Percentiles rank a stretch among this genome's conserved stretches.
Conservation (phyloP, 495 filamentous ascomycete species). For the Aspergillus wentii region DNA sequence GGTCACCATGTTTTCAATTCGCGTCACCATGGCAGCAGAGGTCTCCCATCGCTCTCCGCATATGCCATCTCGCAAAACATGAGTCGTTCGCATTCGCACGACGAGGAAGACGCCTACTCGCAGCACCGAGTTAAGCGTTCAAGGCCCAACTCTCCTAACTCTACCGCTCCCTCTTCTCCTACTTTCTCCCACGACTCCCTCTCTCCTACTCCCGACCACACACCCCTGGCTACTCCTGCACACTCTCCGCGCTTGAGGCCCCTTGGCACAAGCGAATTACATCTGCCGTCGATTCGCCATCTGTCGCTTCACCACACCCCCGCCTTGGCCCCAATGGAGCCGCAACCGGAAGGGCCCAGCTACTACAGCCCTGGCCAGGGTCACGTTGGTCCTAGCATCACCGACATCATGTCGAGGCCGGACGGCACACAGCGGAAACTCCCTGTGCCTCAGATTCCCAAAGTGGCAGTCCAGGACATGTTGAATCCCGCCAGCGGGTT, state of each 20-base stretch:
- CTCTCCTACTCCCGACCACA: constrained; percentile 95
- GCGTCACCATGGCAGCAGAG: constrained; percentile 53
- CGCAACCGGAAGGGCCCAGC: constrained; percentile 52
- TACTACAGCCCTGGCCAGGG: constrained; percentile 51
- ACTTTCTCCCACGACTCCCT: constrained; percentile 95
- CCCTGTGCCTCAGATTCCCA: constrained; percentile 85
- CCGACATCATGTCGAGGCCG: constrained; percentile 84
- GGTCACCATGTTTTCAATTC: constrained; percentile 50
- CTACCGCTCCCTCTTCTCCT: constrained; percentile 94
- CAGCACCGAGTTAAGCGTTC: constrained; percentile 79
- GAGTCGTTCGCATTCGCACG: constrained; percentile 87
- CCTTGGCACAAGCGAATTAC: constrained; percentile 60
- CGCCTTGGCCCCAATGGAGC: constrained; percentile 89
- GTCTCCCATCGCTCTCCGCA: constrained; percentile 72
- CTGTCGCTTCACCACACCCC: constrained; percentile 84
- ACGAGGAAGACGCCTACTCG: constrained; percentile 68
- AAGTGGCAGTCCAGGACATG: constrained; percentile 85
- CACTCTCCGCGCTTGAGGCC: constrained; percentile 92
- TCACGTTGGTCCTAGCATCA: constrained; percentile 68
- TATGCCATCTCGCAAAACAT: constrained; percentile 78
- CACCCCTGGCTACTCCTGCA: constrained; percentile 88
- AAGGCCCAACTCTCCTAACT: constrained; percentile 87
- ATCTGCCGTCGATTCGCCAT: constrained; percentile 84
- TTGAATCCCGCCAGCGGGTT: constrained; percentile 63
- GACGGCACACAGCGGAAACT: constrained; percentile 89